Base-by-base conservation (phyloP, 2,329 filamentous ascomycete species). In the Alternaria metachromatica region DNA sequence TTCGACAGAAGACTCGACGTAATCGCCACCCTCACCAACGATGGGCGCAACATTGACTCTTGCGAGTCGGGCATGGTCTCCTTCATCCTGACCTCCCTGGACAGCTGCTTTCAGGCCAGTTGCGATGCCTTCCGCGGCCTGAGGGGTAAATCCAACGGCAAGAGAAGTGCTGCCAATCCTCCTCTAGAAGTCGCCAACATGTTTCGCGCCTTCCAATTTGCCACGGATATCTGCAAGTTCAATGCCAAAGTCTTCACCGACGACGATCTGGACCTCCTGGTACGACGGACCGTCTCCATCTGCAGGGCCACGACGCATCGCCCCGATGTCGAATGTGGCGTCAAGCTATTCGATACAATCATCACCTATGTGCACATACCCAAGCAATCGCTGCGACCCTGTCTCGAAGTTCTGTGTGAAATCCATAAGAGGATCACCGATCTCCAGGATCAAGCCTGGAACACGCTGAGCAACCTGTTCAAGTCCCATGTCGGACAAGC, bases 331-430 rank as follows among this genome's bases (percentile, higher is more conserved):
- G 85, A 84, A 56, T 87, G 88, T 18, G 91, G 89, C 71, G 90
- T 93, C 69, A 82, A 84, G 54, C 86, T 93, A 53, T 86, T 94
- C 62, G 87, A 92, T 74, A 86, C 89, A 10, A 86, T 93, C 60
- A 88, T 92, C 58, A 93, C 89, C 0, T 93, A 91, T 75, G 89
- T 90, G 5, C 87, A 88, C 33, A 88, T 94, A 49, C 91, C 92
- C 0, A 82, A 80, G 55, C 82, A 83, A 58, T 88, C 87, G 62
- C 83, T 94, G 44, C 86, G 86, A 69, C 85, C 86, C 33, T 93
- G 89, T 72, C 84, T 94, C 37, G 88, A 90, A 65, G 87, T 93
- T 5, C 82, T 94, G 57, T 90, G 90, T 71, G 90, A 89, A 44
- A 90, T 93, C 63, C 90, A 91, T 76, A 89, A 87, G 64, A 83